Evolutionary conservation across 2,329 filamentous ascomycete species (phyloP), one percentile per base, ranked within the genome.

Genomic region (Colletotrichum kahawae): DNA sequence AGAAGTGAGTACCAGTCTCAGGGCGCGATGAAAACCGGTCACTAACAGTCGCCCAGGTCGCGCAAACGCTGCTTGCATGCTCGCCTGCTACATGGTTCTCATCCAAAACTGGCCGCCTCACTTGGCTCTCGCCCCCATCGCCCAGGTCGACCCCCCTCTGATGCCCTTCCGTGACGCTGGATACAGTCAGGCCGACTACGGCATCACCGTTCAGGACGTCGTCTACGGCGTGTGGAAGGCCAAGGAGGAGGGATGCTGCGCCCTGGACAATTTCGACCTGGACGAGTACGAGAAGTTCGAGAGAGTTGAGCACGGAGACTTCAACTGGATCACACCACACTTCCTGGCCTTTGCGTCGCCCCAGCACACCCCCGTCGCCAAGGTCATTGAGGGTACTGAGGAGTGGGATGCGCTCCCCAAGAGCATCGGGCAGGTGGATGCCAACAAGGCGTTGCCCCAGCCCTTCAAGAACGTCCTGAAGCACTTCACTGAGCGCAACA

Each of bases 161-260:
- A 99, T 99, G 97, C 97, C 97, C 13, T 99, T 99, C 90, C 93
- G 97, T 77, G 97, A 99, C 84, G 97, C 97, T 74, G 97, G 97
- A 70, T 99, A 99, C 89, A 98, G 96, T 85, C 96, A 98, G 85
- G 97, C 97, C 76, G 97, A 99, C 85, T 99, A 98, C 82, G 94
- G 95, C 70, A 92, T 99, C 80, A 98, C 94, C 74, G 95, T 99
- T 57, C 97, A 99, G 86, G 97, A 99, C 83, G 93, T 99, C 56
- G 96, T 99, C 9, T 99, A 99, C 81, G 97, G 97, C 75, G 95
- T 99, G 21, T 99, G 97, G 96, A 98, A 96, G 84, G 97, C 97
- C 60, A 99, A 98, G 88, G 97, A 99, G 82, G 95, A 98, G 85
- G 93, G 94, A 63, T 93, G 98, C 80, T 97, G 96, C 82, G 94